These are phyloP conservation scores for Curvularia hawaiiensis DNA, from an alignment of 2,329 filamentous ascomycete genomes.

Conservation along the genomic window DNA sequence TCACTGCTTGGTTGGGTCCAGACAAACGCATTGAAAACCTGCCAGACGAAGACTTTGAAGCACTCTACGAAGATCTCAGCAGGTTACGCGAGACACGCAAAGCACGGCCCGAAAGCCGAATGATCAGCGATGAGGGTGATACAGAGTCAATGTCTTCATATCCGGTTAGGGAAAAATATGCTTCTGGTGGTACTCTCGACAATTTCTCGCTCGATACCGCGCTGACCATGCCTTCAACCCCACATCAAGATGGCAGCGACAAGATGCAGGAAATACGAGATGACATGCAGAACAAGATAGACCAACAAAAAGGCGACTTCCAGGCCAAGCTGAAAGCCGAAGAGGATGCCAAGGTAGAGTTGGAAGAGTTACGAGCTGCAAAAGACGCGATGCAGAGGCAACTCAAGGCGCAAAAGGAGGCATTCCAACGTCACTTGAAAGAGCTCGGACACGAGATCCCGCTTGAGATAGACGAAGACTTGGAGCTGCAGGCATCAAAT, in stretches of 20 bases:
- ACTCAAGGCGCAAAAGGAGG: slow-evolving; percentile 79
- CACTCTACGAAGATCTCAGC: slow-evolving; percentile 92
- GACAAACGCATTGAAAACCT: slow-evolving; percentile 91
- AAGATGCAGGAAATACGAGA: slow-evolving; percentile 75
- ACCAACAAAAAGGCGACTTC: slow-evolving; percentile 83
- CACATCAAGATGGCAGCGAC: slow-evolving; percentile 79
- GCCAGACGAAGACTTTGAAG: slow-evolving; percentile 92
- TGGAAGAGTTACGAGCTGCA: slow-evolving; percentile 77
- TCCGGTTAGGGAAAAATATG: slow-evolving; percentile 88
- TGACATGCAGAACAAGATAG: slow-evolving; percentile 81
- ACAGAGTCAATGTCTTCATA: slow-evolving; percentile 88
- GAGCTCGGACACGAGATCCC: slow-evolving; percentile 61
- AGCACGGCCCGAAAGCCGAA: slow-evolving; percentile 61
- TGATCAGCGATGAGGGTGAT: slow-evolving; percentile 73
- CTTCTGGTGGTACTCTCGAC: slow-evolving; percentile 92
- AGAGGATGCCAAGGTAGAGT: slow-evolving; percentile 75
- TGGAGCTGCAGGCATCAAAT: slow-evolving; percentile 33
- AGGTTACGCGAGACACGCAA: slow-evolving; percentile 84
- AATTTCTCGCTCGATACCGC: slow-evolving; percentile 95
- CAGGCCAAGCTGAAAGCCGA: slow-evolving; percentile 76
- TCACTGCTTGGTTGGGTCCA: slow-evolving; percentile 82
- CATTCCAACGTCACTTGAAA: slow-evolving; percentile 83
- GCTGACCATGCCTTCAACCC: slow-evolving; percentile 92
- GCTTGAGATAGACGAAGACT: slow-evolving; percentile 51
- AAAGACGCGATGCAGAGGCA: slow-evolving; percentile 91